Base-by-base conservation (phyloP, 495 filamentous ascomycete genomes). In the Parathielavia appendiculata region DNA sequence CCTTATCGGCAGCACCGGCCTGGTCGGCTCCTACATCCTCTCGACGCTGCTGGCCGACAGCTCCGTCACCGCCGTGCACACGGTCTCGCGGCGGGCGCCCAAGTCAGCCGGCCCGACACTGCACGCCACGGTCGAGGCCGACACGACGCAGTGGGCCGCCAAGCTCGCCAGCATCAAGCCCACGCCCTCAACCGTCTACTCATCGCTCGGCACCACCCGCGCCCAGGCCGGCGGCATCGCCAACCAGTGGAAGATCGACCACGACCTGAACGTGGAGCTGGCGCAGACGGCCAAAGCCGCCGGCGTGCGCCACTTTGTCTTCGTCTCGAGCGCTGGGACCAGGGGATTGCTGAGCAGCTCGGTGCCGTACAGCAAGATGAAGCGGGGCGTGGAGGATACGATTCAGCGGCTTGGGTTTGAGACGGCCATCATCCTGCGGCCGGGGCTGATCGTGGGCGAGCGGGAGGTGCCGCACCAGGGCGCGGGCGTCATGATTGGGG, bases 301-400 rank as follows among this genome's bases (percentile, higher is more conserved):
- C 19, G 86, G 87, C 2, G 76, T 79, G 19, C 80, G 82, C 59
- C 82, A 80, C 36, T 91, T 83, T 63, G 85, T 90, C 2, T 79
- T 92, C 56, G 76, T 90, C 39, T 90, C 87, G 0, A 73, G 76
- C 19, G 68, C 60, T 4, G 81, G 81, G 20, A 77, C 78, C 14
- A 62, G 71, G 13, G 80, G 79, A 0, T 1, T 73, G 8, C 6
- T 66, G 9, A 44, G 19, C 49, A 48, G 39, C 34, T 56, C 56
- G 1, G 61, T 82, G 4, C 76, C 82, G 0, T 91, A 92, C 66
- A 49, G 71, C 4, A 77, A 81, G 63, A 92, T 95, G 87, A 95
- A 95, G 75, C 79, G 77, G 13, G 86, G 90, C 64, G 80, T 92
- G 36, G 91, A 96, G 65, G 85, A 91, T 34, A 78, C 83, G n/a